Evolutionary conservation across 768 basidiomycete species (phyloP).

Genomic region (Saitozyma podzolica): DNA sequence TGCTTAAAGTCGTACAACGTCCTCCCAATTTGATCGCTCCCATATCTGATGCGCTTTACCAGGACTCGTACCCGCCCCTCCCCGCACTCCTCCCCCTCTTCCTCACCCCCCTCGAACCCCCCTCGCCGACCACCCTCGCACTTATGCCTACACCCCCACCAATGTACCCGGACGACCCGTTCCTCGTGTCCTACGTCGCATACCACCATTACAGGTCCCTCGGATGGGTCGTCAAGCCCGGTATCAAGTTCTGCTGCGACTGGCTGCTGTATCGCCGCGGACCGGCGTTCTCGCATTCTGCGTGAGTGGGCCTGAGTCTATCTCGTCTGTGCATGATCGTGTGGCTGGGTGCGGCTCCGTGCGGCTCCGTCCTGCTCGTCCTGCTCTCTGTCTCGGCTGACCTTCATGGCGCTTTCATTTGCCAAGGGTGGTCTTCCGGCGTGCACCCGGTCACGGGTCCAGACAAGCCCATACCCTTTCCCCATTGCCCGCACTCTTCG

Average conservation of each 20-base stretch:
- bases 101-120: slow-evolving; percentile 51
- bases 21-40: slow-evolving; percentile 5
- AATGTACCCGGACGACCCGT: slow-evolving; percentile 75
- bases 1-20: neutral
- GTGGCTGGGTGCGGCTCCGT: no score
- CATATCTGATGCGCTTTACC: neutral
- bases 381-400: no score
- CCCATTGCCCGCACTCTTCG: no score
- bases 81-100: slow-evolving; percentile 44
- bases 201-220: slow-evolving; percentile 95
- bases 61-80: slow-evolving; percentile 29
- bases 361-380: no score
- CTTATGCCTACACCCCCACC: neutral
- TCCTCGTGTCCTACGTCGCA: slow-evolving; percentile 81
- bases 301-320: slow-evolving; percentile 60
- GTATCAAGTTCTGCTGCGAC: slow-evolving; percentile 96
- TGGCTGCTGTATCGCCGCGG: slow-evolving; percentile 92
- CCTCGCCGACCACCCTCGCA: slow-evolving; percentile 22
- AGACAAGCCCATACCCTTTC: no score
- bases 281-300: slow-evolving; percentile 91
- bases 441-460: no score
- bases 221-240: slow-evolving; percentile 94
- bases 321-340: no score
- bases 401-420: no score
- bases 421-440: no score